Evolutionary conservation across 495 filamentous ascomycete species (phyloP).

Genomic region (Penicillium cosmopolitanum): DNA sequence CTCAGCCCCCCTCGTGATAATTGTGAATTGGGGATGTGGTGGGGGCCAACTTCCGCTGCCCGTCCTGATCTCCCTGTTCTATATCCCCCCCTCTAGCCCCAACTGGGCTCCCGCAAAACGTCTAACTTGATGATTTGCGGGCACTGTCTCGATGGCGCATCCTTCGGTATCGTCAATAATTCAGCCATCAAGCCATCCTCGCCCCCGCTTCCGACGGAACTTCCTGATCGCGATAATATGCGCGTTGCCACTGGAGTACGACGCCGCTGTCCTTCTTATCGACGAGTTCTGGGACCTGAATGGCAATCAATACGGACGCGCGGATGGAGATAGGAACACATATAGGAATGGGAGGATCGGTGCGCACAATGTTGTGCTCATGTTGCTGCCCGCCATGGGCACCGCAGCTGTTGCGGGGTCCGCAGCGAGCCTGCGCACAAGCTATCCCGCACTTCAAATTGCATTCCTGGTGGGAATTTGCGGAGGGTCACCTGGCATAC

Average conservation of each 20-base stretch:
- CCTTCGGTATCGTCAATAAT: not conserved
- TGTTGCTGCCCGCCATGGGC: slow-evolving; percentile 28
- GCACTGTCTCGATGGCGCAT: not conserved
- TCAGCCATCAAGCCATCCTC: not conserved
- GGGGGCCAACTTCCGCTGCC: no score
- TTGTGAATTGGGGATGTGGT: no score
- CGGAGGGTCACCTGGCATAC: not conserved
- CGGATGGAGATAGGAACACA: slow-evolving; percentile 27
- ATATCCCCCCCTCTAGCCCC: no score
- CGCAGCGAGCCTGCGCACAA: slow-evolving; percentile 8
- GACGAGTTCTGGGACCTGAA: slow-evolving; percentile 29
- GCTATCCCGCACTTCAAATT: slow-evolving; percentile 14
- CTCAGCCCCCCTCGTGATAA: no score
- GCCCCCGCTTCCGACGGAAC: not conserved
- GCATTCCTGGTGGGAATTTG: slow-evolving; percentile 9
- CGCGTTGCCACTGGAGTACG: slow-evolving; percentile 35
- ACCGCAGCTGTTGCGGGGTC: slow-evolving; percentile 23
- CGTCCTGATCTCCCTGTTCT: no score
- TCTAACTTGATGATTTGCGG: no score
- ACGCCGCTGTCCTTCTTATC: slow-evolving; percentile 28
- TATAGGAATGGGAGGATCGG: slow-evolving; percentile 27
- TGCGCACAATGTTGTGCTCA: slow-evolving; percentile 34
- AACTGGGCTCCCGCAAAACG: no score
- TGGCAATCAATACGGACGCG: slow-evolving; percentile 25
- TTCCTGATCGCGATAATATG: slow-evolving; percentile 43